These are phyloP conservation scores for Neostapfia colusana DNA, from an alignment of 176 grass and related monocot species.

Conservation along the genomic window DNA sequence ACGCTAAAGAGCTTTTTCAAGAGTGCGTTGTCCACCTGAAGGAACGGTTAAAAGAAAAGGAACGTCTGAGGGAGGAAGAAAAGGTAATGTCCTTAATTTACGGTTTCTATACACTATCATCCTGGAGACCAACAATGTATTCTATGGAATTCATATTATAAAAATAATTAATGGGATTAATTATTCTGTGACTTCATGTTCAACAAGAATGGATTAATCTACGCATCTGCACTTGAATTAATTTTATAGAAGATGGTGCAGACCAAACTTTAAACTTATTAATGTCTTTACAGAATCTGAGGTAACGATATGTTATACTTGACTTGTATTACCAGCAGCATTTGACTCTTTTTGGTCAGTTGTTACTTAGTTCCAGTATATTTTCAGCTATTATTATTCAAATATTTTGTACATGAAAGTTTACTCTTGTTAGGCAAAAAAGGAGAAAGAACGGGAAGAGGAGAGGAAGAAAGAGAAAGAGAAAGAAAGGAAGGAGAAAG, in stretches of 20 bases:
- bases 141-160: neutral
- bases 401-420: neutral
- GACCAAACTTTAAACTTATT: neutral
- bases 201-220: neutral
- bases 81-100: slow-evolving; percentile 49
- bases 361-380: neutral
- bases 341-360: neutral
- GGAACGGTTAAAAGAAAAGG: slow-evolving; percentile 91
- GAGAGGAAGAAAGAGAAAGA: slow-evolving; percentile 75
- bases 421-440: slow-evolving; percentile 47
- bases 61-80: slow-evolving; percentile 88
- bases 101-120: neutral
- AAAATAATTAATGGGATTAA: no score
- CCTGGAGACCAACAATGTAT: neutral
- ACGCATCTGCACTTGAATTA: neutral
- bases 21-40: slow-evolving; percentile 76
- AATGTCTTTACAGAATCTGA: neutral
- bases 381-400: neutral
- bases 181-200: neutral
- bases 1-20: slow-evolving; percentile 82
- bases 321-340: neutral
- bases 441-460: slow-evolving; percentile 68
- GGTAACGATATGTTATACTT: no score
- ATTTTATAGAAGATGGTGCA: neutral
- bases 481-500: slow-evolving; percentile 78